These are phyloP conservation scores for Draba incana DNA, from an alignment of 345 rosid species.

Conservation along the genomic window DNA sequence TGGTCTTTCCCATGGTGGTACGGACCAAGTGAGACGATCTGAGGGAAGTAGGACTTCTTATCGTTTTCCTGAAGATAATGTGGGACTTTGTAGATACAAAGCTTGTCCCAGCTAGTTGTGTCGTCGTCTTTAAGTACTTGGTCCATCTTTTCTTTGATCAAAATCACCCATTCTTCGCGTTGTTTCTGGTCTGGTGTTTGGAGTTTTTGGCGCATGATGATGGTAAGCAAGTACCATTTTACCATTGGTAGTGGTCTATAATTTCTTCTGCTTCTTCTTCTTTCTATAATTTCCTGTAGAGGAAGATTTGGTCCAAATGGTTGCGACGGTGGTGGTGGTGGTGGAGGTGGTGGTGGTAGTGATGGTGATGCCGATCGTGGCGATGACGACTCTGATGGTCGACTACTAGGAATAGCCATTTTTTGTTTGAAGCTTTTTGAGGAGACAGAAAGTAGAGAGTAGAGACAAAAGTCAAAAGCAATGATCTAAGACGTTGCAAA, in stretches of 20 bases:
- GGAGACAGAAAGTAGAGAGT: background rate
- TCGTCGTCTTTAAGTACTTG: conserved; percentile 58
- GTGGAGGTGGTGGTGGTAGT: background rate
- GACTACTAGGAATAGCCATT: conserved; percentile 26
- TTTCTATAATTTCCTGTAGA: background rate
- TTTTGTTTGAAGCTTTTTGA: conserved; percentile 18
- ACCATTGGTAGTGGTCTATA: conserved; percentile 16
- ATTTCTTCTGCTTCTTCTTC: conserved; percentile 6
- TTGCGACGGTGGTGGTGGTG: conserved; percentile 12
- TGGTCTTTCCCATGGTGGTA: conserved; percentile 74
- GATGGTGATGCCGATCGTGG: background rate
- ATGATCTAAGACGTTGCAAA: conserved; percentile 4
- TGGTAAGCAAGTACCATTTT: conserved; percentile 41
- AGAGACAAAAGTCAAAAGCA: conserved; percentile 15
- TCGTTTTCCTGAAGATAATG: conserved; percentile 51
- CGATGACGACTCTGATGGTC: background rate
- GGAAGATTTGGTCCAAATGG: conserved; percentile 30
- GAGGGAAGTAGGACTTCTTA: conserved; percentile 74
- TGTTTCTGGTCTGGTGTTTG: conserved; percentile 24
- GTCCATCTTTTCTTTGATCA: conserved; percentile 62
- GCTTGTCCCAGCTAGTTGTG: conserved; percentile 61
- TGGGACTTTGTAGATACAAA: conserved; percentile 39
- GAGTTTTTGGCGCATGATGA: conserved; percentile 34
- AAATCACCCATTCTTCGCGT: conserved; percentile 66
- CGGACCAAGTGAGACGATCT: conserved; percentile 75